Evolutionary conservation across 768 basidiomycete genomes (phyloP), one percentile per base, ranked within the genome.

Genomic region (Kwoniella bestiolae): DNA sequence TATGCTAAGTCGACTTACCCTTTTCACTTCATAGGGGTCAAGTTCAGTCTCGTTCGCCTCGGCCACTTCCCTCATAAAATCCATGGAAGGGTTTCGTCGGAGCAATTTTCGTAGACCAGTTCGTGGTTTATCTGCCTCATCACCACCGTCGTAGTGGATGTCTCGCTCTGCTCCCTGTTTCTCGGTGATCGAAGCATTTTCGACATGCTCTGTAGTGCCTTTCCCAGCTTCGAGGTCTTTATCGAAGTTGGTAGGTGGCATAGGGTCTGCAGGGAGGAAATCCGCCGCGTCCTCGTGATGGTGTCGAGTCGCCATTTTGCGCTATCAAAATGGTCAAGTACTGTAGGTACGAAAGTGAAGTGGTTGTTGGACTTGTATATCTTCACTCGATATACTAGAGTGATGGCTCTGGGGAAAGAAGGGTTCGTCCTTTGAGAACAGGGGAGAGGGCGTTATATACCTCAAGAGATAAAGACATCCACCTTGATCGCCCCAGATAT

Each of bases 41-140:
- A 76, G 68, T 25, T 64, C 60, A 16, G 57, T 25, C 25, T 38
- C 55, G 53, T 76, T 71, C 23, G 69, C 65, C 23, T 63, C 60
- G 3, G 72, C 74, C n/a, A 76, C 70, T 34, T 73, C 69, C 6
- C 62, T 29, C 46, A 76, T 71, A 56, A 73, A 76, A 2, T 73
- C 72, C 38, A 65, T 41, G 14, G 60, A 69, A 18, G 74, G 74
- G 66, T 76, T 76, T 26, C 63, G 41, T 41, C 69, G 56, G 28
- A 76, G 47, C 11, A 76, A 38, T 46, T 63, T 65, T n/a, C 72
- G 21, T 41, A 58, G 35, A 28, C 74, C 74, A 4, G 65, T 67
- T 23, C 67, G 69, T 21, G 65, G 63, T 38, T 56, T 60, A 3
- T 23, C n/a, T 3, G 58, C 53, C 51, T 73, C 72, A 14, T 70